Evolutionary conservation across 2,329 filamentous ascomycete genomes (phyloP), one percentile per base, ranked within the genome.

Genomic region (Fusarium ambrosium): DNA sequence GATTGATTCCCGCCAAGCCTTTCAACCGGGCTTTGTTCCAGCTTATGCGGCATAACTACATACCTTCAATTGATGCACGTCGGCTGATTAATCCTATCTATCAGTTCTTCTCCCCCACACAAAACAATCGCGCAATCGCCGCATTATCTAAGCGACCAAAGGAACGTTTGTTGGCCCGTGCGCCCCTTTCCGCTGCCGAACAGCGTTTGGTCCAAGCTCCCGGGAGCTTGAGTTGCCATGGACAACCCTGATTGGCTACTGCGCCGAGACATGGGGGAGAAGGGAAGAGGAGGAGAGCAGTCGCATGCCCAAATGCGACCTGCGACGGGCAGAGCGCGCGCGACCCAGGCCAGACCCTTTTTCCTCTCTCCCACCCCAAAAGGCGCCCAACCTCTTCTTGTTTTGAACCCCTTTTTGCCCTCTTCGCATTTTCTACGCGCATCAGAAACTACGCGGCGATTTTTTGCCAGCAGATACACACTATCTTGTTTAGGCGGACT

Each of bases 141-240:
- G 29, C 29, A 53, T 62, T 62, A 75, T 68, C 66, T 70, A 71
- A 71, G 68, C 69, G 69, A 76, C 63, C 63, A 41, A 32, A 14
- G 6, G 13, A 18, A 53, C 18, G 48, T 9, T 10, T 73, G 45
- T 7, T 73, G 76, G 68, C 41, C 73, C 73, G 73, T 68, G 70
- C 72, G 56, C 56, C 66, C 66, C 66, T 41, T 29, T 76, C 77
- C 72, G 69, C 66, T 79, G 70, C 77, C 70, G 72, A 71, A 61
- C 60, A 64, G 59, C 29, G 24, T 3, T 32, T 77, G 78, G 79
- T 79, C 79, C 78, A 80, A 81, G 78, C 79, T 80, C 76, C 74
- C 74, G 75, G 72, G 75, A 81, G 79, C 78, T 81, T 78, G 64
- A 73, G 63, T 71, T 64, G 56, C 56, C 66, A 64, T 56, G 62